phyloP scores from a whole-genome alignment of 306 rosid genomes.

The Spatholobus suberectus region DNA sequence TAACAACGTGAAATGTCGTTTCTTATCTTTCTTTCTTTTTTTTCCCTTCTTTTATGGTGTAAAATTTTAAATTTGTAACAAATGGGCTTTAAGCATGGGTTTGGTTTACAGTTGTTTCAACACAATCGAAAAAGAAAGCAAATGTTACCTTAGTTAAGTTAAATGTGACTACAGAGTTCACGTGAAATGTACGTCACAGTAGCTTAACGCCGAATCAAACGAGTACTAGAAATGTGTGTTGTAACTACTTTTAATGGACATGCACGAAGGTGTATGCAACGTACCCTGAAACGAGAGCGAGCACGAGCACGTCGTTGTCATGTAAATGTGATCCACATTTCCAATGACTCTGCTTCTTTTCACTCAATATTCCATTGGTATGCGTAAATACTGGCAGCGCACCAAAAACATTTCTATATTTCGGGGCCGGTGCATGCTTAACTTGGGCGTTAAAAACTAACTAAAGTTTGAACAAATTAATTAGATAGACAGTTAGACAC shows the following conservation, averaged over 20 bases:
- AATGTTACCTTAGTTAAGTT: too few relatives aligned
- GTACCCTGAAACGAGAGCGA: not conserved
- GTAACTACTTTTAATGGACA: not conserved
- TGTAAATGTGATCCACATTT: not conserved
- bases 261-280: not conserved
- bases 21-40: too few relatives aligned
- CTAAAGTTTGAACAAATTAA: not conserved
- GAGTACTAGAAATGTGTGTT: not conserved
- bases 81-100: too few relatives aligned
- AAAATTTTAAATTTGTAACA: too few relatives aligned
- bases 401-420: not conserved
- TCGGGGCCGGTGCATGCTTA: not conserved
- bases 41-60: too few relatives aligned
- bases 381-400: not conserved
- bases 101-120: not conserved
- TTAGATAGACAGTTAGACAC: too few relatives aligned
- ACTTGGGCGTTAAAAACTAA: not conserved
- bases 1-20: too few relatives aligned
- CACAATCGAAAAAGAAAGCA: not conserved
- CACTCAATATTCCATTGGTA: conserved; percentile 2
- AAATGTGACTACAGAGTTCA: not conserved
- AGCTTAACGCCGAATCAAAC: not conserved
- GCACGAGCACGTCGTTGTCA: not conserved
- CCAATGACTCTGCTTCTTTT: not conserved
- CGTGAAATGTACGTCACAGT: not conserved